These are phyloP conservation scores for Ilyonectria sp. DNA, from an alignment of 2,329 filamentous ascomycete species.

Conservation along the genomic window DNA sequence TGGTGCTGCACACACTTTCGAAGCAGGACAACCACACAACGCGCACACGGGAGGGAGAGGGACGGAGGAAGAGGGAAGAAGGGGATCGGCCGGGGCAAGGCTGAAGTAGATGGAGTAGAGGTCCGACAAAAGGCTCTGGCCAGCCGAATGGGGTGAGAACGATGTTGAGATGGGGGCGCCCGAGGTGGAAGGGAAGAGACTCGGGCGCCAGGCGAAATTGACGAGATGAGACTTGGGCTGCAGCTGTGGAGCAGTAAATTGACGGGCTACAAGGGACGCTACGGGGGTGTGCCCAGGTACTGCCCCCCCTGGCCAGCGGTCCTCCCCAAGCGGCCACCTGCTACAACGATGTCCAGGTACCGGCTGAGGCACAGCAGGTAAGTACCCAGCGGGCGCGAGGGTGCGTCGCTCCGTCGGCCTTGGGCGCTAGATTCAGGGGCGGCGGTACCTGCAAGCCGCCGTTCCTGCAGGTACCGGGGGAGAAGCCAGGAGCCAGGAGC, in stretches of 20 bases:
- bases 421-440: conserved; percentile 40
- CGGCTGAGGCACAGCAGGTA: conserved; percentile 27
- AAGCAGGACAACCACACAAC: conserved; percentile 32
- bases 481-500: background rate
- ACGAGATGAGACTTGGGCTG: conserved; percentile 50
- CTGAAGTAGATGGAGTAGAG: conserved; percentile 27
- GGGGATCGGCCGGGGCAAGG: conserved; percentile 37
- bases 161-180: conserved; percentile 47
- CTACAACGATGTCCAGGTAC: conserved; percentile 28
- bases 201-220: conserved; percentile 51
- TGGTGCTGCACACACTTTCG: conserved; percentile 46
- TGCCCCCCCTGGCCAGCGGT: conserved; percentile 4
- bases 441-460: conserved; percentile 41
- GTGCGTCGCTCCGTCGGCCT: conserved; percentile 30
- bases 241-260: conserved; percentile 42
- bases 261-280: conserved; percentile 24
- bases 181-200: conserved; percentile 41
- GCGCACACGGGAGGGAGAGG: conserved; percentile 33
- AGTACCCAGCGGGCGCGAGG: conserved; percentile 30
- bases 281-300: conserved; percentile 28
- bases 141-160: conserved; percentile 45
- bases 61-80: conserved; percentile 23
- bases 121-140: conserved; percentile 38
- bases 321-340: conserved; percentile 18
- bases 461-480: conserved; percentile 51